Evolutionary conservation across 2,329 filamentous ascomycete genomes (phyloP).

Genomic region (Aspergillus unguis): DNA sequence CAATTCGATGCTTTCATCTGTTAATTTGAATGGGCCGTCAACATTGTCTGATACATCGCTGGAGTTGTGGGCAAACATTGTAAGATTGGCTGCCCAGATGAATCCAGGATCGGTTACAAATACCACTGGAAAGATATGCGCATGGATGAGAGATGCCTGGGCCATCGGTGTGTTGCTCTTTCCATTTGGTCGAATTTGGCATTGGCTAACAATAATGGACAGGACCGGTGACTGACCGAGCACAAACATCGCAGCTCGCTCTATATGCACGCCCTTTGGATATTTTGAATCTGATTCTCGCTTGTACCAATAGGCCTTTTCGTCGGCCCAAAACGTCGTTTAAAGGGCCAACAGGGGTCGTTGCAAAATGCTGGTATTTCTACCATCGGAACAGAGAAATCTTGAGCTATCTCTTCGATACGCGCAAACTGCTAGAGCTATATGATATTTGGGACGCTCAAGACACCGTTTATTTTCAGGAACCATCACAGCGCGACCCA

Average conservation of each 20-base stretch:
- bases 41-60: constrained; percentile 76
- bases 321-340: constrained; percentile 20
- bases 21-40: constrained; percentile 78
- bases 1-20: constrained; percentile 68
- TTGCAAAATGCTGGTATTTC: constrained; percentile 42
- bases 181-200: background rate
- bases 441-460: constrained; percentile 26
- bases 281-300: constrained; percentile 65
- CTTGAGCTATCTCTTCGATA: constrained; percentile 50
- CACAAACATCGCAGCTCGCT: constrained; percentile 63
- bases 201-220: constrained; percentile 11
- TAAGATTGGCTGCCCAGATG: constrained; percentile 63
- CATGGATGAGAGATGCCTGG: constrained; percentile 82
- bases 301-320: constrained; percentile 59
- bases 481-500: constrained; percentile 29
- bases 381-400: constrained; percentile 41
- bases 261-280: constrained; percentile 63
- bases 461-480: constrained; percentile 20
- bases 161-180: constrained; percentile 62
- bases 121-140: constrained; percentile 68
- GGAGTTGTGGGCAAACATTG: constrained; percentile 65
- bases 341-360: constrained; percentile 26
- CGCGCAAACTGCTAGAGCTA: constrained; percentile 20
- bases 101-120: constrained; percentile 66
- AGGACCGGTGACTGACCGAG: constrained; percentile 60